Evolutionary conservation across 2,329 filamentous ascomycete species (phyloP), one percentile per base, ranked within the genome.

Genomic region (Didymosphaeria variabile): DNA sequence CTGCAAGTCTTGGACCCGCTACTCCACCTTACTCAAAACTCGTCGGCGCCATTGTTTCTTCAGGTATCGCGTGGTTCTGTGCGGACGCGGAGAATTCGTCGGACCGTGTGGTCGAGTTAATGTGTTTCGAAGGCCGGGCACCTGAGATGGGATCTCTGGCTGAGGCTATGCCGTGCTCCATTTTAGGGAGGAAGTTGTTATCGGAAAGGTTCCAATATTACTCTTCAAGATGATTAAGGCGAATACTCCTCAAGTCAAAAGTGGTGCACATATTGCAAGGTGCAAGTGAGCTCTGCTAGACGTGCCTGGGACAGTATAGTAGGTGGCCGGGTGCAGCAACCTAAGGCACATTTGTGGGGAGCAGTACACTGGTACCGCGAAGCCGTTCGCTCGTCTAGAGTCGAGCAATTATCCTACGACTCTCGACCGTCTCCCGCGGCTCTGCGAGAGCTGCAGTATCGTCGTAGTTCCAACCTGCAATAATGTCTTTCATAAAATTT

Each of bases 401-500:
- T 17, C 52, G 38, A 19, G 36, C 36, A 17, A 17, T 15, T 32
- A 2, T 44, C 23, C 34, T 23, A 5, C 29, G 34, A n/a, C 12
- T 17, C 32, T 7, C 15, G 34, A 10, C 10, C 6, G 21, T 40
- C 21, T 26, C 53, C 8, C 56, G 38, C 13, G 46, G 44, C 32
- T 59, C 56, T 7, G 60, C 56, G 13, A 52, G 23, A 26, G 49
- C 61, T 21, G 34, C 49, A 6, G 49, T 57, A 10, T 40, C 54
- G 21, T 65, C 66, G 0, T 56, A 44, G 45, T 70, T 61, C 75
- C 75, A 78, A 2, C 75, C 75, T 2, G 70, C 70, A 44, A 78
- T 75, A 32, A 76, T 17, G 59, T 77, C 75, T 51, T 77, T 73
- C 1, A 78, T 68, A 0, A 77, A 71, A 52, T 69, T 72, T 3